Base-by-base conservation (phyloP, 2,329 filamentous ascomycete species). In the Alternaria sp. region DNA sequence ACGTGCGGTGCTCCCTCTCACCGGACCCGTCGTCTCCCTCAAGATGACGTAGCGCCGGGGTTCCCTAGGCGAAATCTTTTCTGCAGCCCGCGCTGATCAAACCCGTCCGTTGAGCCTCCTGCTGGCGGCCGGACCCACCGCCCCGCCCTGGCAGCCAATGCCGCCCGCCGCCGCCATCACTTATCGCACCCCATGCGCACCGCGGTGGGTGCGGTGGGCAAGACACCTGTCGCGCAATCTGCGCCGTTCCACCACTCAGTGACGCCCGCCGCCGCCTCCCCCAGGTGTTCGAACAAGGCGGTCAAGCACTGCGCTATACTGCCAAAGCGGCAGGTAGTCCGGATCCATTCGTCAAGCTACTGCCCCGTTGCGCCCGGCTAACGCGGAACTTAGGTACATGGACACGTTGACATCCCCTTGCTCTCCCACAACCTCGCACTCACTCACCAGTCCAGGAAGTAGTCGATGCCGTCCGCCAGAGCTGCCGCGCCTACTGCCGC, bases 391-490 rank as follows among this genome's bases (percentile, higher is more conserved):
- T 40, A 40, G 36, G 36, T 40, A 40, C 36, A 40, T 40, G 36
- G 36, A 40, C 36, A 40, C 36, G 36, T 40, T 40, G n/a, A 40
- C 36, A 40, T 36, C 32, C 32, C 50, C 28, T 17, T 23, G 28
- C 32, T 46, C 36, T 23, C 45, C 9, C 32, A 21, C 19, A 46
- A 17, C 43, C 19, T 50, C 12, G n/a, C 28, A 15, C 47, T 46
- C 59, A 19, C 15, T 59, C 55, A 76, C 73, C 72, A 75, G 32
- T 77, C 73, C 23, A 75, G 52, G 47, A 79, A 79, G 51, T 77
- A 79, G 45, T 78, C 75, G 47, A 78, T 71, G 6, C 75, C 75
- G 64, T 79, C 76, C 12, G 62, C 55, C 19, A 78, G 63, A 17
- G 75, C 74, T 15, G 69, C 71, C 6, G 57, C 69, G 4, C 70